phyloP scores from a whole-genome alignment of 1,284 basidiomycete species.

The Naganishia liquefaciens region DNA sequence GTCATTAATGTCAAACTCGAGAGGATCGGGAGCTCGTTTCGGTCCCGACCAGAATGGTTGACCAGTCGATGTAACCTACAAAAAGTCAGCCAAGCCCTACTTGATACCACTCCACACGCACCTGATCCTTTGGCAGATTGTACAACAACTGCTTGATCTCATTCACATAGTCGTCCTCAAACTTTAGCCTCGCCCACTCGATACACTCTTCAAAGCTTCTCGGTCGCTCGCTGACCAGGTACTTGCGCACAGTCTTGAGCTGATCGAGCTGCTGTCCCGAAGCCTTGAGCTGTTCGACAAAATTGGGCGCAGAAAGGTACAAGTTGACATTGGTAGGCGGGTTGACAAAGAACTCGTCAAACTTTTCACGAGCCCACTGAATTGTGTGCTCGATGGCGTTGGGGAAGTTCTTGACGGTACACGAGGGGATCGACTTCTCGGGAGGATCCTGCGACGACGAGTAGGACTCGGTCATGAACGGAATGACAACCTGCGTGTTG shows the following conservation, averaged over 20 bases:
- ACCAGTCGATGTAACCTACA: conserved; percentile 72
- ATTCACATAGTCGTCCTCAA: conserved; percentile 93
- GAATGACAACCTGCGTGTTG: conserved; percentile 95
- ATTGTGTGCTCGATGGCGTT: conserved; percentile 99
- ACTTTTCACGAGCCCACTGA: conserved; percentile 93
- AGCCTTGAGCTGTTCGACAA: conserved; percentile 86
- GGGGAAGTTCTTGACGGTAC: conserved; percentile 99
- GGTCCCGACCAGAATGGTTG: conserved; percentile 98
- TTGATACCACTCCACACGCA: conserved; percentile 38
- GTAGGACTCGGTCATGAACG: conserved; percentile 95
- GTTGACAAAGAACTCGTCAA: conserved; percentile 91
- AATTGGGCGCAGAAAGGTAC: conserved; percentile 96
- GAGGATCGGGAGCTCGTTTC: conserved; percentile 93
- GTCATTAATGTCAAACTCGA: conserved; percentile 81
- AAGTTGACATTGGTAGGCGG: conserved; percentile 93
- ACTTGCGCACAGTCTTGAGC: conserved; percentile 84
- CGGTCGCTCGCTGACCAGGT: conserved; percentile 88
- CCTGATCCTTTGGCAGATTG: conserved; percentile 91
- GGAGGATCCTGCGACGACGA: conserved; percentile 98
- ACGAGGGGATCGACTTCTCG: conserved; percentile 96
- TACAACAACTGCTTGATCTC: conserved; percentile 89
- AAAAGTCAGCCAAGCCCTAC: conserved; percentile 11
- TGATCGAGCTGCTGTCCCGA: conserved; percentile 89
- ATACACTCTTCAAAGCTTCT: conserved; percentile 97
- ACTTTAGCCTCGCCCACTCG: conserved; percentile 92